Percentiles rank a stretch among this genome's conserved stretches.
Evolutionary conservation across 2,329 filamentous ascomycete genomes (phyloP).

Genomic region (Leptosphaerulina australis): DNA sequence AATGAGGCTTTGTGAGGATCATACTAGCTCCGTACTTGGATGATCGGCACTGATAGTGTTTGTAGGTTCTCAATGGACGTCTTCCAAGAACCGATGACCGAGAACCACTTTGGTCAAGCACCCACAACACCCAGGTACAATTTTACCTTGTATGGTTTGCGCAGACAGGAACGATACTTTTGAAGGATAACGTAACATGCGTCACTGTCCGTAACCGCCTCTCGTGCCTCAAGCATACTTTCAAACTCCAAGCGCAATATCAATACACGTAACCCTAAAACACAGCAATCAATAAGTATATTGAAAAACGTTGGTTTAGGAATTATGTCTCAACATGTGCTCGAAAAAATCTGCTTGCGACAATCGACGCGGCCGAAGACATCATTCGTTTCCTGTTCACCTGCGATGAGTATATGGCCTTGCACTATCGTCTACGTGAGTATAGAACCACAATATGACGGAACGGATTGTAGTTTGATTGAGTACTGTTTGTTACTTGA

Average conservation of each 20-base stretch:
- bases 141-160: conserved; percentile 14
- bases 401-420: conserved; percentile 13
- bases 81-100: not conserved
- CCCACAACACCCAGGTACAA: not conserved
- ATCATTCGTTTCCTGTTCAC: conserved; percentile 15
- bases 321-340: conserved; percentile 4
- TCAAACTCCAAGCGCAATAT: conserved; percentile 13
- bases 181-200: conserved; percentile 18
- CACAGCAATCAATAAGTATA: not conserved
- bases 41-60: not conserved
- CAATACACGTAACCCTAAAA: conserved; percentile 13
- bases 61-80: not conserved
- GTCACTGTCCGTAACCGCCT: conserved; percentile 13
- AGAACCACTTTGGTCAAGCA: not conserved
- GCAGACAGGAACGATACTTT: conserved; percentile 1
- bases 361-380: conserved; percentile 8
- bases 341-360: conserved; percentile 10
- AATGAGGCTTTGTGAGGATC: too few relatives aligned
- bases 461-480: too few relatives aligned
- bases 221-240: conserved; percentile 10
- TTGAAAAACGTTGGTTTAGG: not conserved
- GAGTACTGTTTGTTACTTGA: too few relatives aligned
- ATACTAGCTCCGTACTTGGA: too few relatives aligned
- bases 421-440: conserved; percentile 8
- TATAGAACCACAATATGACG: too few relatives aligned